Percentiles rank a stretch among this genome's conserved stretches.
phyloP scores from a whole-genome alignment of 148 eudicot genomes.

The Rhododendron williamsianum region DNA sequence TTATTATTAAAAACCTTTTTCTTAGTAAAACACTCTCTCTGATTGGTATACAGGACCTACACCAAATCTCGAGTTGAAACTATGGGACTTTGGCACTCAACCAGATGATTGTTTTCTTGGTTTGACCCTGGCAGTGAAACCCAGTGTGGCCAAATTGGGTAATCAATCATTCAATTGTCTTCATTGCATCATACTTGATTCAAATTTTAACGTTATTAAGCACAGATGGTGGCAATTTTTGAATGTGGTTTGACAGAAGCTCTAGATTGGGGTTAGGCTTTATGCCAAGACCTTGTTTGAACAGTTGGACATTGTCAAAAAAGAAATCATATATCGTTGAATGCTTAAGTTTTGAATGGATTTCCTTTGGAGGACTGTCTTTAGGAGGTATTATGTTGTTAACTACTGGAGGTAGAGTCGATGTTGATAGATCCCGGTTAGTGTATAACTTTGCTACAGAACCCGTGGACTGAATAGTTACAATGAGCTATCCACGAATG shows the following conservation, averaged over 20 bases:
- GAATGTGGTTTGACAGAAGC: neutral
- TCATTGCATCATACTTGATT: neutral
- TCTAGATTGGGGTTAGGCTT: neutral
- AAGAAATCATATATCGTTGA: neutral
- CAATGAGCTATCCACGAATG: neutral
- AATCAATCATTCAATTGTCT: conserved; percentile 7
- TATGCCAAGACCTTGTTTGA: neutral
- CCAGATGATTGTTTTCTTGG: conserved; percentile 87
- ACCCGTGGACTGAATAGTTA: neutral
- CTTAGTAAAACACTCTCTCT: neutral
- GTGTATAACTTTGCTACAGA: neutral
- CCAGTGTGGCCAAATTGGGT: conserved; percentile 65
- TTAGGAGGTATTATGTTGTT: neutral
- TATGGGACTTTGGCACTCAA: conserved; percentile 73
- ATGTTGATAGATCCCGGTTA: neutral
- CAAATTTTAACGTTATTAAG: neutral
- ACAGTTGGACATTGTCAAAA: neutral
- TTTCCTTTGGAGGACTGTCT: neutral
- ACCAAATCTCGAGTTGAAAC: conserved; percentile 88
- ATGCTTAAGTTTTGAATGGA: neutral
- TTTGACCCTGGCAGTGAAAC: conserved; percentile 77
- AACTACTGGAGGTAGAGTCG: neutral
- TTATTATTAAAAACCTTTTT: neutral
- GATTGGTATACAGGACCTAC: conserved; percentile 37
- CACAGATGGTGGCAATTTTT: neutral